phyloP scores from a whole-genome alignment of 495 filamentous ascomycete species.

The Pseudomonodictys pantanalensis region DNA sequence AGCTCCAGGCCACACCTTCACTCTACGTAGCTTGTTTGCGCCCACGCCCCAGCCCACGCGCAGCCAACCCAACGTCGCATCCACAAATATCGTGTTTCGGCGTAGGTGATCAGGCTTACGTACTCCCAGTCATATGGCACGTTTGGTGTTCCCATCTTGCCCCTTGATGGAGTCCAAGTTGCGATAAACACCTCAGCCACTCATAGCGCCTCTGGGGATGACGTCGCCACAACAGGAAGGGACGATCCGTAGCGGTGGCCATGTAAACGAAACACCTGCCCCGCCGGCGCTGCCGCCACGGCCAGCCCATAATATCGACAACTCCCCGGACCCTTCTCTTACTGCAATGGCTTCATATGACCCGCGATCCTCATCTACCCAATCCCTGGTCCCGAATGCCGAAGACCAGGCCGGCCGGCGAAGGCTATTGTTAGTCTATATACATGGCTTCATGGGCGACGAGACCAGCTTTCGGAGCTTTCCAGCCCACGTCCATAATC shows the following conservation, averaged over 20 bases:
- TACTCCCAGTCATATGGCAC: no score
- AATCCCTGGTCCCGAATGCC: slow-evolving; percentile 56
- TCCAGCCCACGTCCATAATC: slow-evolving; percentile 80
- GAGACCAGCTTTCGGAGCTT: slow-evolving; percentile 86
- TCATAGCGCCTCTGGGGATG: not conserved
- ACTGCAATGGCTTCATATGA: slow-evolving; percentile 45
- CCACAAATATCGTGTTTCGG: slow-evolving; percentile 14
- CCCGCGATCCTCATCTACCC: slow-evolving; percentile 60
- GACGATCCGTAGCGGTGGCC: no score
- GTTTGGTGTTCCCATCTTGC: no score
- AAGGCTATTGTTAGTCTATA: slow-evolving; percentile 74
- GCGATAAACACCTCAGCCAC: no score
- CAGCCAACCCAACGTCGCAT: no score
- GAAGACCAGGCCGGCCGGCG: slow-evolving; percentile 48
- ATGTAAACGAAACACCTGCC: not conserved
- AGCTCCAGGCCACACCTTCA: no score
- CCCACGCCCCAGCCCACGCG: no score
- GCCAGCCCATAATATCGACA: not conserved
- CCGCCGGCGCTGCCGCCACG: slow-evolving; percentile 12
- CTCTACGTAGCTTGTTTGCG: no score
- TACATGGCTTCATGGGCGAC: slow-evolving; percentile 92
- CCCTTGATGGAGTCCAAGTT: not conserved
- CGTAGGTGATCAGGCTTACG: no score
- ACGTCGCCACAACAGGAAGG: slow-evolving; percentile 20
- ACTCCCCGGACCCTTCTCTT: not conserved